Base-by-base conservation (phyloP, 2,329 filamentous ascomycete species). In the Scedosporium apiospermum region DNA sequence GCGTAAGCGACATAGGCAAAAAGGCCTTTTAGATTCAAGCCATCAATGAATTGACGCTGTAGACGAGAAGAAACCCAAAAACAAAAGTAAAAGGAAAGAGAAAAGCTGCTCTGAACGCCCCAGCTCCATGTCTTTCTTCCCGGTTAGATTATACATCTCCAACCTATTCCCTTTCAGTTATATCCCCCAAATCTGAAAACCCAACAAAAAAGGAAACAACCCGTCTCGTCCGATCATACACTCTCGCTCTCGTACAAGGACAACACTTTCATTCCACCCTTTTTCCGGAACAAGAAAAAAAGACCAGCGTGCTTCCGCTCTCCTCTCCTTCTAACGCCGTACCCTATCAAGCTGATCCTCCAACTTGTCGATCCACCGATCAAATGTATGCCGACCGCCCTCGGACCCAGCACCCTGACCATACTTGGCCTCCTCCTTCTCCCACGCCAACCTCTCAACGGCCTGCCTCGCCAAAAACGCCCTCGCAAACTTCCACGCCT, bases 401-500 rank as follows among this genome's bases (percentile, higher is more conserved):
- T 82, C 80, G 12, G 74, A 77, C 3, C 84, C 85, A n/a, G 82
- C 82, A 21, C 85, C 85, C 7, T 83, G 84, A 1, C 80, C 82
- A 70, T 83, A 91, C 67, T 78, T 81, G 65, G 80, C 80, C 75
- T 91, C 88, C 64, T 88, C 83, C 65, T 87, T 82, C 71, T 90
- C 87, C 88, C 88, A 93, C 68, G 82, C 78, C 67, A 78, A 71
- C 63, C 88, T 77, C 77, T 91, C 88, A 57, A 88, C 77, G 27
- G 79, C 75, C 51, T 82, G 77, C 44, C 88, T 76, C 18, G 88
- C 88, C 60, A 86, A 76, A 66, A 83, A 91, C 0, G 89, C 88
- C 44, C 86, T 77, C 4, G 86, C 81, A 69, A 93, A 93, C 68
- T 83, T 84, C 89, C 89, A 93, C 1, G 86, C 85, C 73, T 93